Percentiles rank a stretch among this genome's conserved stretches.
These are phyloP conservation scores for Lindgomyces ingoldianus DNA, from an alignment of 495 filamentous ascomycete genomes.

Conservation along the genomic window DNA sequence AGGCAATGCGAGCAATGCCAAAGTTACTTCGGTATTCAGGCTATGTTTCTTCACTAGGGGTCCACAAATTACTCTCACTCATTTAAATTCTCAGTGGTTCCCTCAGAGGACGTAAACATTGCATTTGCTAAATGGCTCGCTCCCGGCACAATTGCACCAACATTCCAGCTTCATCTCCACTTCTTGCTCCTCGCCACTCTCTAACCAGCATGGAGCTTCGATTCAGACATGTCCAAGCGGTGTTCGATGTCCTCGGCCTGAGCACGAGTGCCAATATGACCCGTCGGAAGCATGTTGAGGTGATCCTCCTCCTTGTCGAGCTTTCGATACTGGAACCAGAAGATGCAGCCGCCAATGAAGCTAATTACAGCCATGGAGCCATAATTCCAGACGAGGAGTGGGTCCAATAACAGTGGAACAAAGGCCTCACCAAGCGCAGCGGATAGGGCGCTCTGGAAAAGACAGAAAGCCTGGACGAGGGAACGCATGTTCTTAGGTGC, in stretches of 20 bases:
- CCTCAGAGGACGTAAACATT: too few relatives aligned
- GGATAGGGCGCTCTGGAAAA: constrained; percentile 20
- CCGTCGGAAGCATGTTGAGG: constrained; percentile 60
- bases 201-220: not conserved
- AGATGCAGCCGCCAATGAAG: constrained; percentile 58
- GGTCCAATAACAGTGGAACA: constrained; percentile 19
- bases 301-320: constrained; percentile 65
- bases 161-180: too few relatives aligned
- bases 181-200: too few relatives aligned
- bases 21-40: too few relatives aligned
- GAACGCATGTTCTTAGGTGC: constrained; percentile 36
- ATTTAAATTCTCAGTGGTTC: too few relatives aligned
- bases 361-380: constrained; percentile 62
- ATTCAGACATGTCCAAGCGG: not conserved
- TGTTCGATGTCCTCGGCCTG: constrained; percentile 12
- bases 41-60: too few relatives aligned
- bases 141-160: too few relatives aligned
- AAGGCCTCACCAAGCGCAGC: constrained; percentile 25
- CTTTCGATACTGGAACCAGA: constrained; percentile 62
- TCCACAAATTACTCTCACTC: too few relatives aligned
- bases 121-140: too few relatives aligned
- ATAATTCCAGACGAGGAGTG: constrained; percentile 57
- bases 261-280: constrained; percentile 26
- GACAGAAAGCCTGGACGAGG: constrained; percentile 16
- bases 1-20: too few relatives aligned